Evolutionary conservation across 192 early-diverging fungal genomes (phyloP), one percentile per base, ranked within the genome.

Genomic region (Backusella luteola): DNA sequence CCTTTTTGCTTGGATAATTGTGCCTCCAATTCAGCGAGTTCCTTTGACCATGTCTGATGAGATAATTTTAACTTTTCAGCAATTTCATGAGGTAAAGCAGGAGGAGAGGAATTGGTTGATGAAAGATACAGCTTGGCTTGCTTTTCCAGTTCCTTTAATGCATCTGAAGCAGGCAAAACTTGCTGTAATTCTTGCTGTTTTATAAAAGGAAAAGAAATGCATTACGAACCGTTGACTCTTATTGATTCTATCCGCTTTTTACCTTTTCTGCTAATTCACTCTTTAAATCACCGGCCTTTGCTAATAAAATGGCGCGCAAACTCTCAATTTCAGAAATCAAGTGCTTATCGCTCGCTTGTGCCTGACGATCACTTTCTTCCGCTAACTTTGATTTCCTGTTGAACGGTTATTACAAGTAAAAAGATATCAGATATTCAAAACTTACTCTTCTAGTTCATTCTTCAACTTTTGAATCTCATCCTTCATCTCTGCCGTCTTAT

Each of bases 261-360:
- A 63, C 56, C 56, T 63, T 63, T 63, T 63, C 23, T 29, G 56
- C 56, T 15, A 77, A 66, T 23, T 29, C 66, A 23, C 76, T 80
- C 34, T 75, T 38, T 44, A 80, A 23, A 21, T 78, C 66, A 6
- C 84, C 84, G 9, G 80, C 67, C 56, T 78, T 85, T 36, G 76
- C 71, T 29, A 74, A 76, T 34, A 85, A 67, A 29, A 79, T 77
- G 6, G 76, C 70, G 36, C 79, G 69, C 12, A 84, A 56, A 17
- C 77, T 80, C n/a, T 73, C 44, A 17, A 84, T 59, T 67, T 81
- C 83, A 34, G 38, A 26, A 19, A 67, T 26, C 19, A 84, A 66
- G 32, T 42, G 44, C 26, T 73, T 67, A 67, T 79, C 77, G 34
- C 66, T 74, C 0, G 77, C 49, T 34, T 73, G 78, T 29, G 76